Evolutionary conservation across 2,329 filamentous ascomycete genomes (phyloP).

Genomic region (Epichloe glyceriae): DNA sequence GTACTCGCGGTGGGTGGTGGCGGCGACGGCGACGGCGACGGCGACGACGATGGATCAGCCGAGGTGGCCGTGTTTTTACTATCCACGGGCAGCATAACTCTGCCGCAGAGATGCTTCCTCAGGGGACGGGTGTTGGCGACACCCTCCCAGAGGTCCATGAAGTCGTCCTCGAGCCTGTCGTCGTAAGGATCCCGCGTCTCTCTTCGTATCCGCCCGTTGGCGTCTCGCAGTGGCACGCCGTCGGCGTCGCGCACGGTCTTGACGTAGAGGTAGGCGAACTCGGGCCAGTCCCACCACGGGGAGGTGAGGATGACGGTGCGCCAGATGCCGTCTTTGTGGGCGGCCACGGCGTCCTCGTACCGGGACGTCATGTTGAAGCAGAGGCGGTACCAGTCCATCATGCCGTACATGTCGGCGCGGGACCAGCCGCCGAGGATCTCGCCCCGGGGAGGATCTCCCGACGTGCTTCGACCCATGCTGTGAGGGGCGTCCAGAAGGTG

Average conservation of each 20-base stretch:
- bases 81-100: constrained; percentile 9
- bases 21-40: no score
- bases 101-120: constrained; percentile 9
- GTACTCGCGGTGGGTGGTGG: no score
- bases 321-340: constrained; percentile 15
- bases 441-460: constrained; percentile 9
- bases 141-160: constrained; percentile 14
- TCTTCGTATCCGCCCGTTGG: constrained; percentile 4
- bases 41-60: no score
- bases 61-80: neutral
- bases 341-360: constrained; percentile 9
- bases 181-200: constrained; percentile 5
- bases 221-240: no score
- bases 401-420: constrained; percentile 14
- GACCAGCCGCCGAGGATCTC: constrained; percentile 13
- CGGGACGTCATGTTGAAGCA: constrained; percentile 10
- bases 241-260: constrained; percentile 6
- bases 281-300: constrained; percentile 16
- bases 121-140: constrained; percentile 12
- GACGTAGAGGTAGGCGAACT: constrained; percentile 12
- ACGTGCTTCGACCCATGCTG: constrained; percentile 13
- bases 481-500: constrained; percentile 7
- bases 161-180: constrained; percentile 12
- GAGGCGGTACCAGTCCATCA: constrained; percentile 18
- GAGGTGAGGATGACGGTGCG: constrained; percentile 10